phyloP scores from a whole-genome alignment of 2,329 filamentous ascomycete genomes.

The Fusarium metavorans region DNA sequence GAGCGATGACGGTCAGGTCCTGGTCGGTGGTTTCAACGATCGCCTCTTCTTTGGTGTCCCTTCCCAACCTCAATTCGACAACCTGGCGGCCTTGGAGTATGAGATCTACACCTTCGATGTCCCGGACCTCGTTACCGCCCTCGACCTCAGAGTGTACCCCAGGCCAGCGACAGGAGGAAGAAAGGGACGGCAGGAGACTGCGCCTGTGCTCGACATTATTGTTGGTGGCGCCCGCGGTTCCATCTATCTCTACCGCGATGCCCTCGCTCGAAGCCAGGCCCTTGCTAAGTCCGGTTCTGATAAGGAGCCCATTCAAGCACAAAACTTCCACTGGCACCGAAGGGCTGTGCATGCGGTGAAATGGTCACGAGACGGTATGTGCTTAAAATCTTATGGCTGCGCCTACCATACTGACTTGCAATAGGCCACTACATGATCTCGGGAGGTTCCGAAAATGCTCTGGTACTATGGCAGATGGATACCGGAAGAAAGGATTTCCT shows the following conservation, averaged over 20 bases:
- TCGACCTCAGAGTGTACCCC: constrained; percentile 68
- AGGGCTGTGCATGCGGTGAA: constrained; percentile 85
- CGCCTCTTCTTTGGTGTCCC: constrained; percentile 52
- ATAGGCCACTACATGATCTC: constrained; percentile 93
- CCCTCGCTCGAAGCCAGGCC: constrained; percentile 69
- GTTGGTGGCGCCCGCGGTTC: constrained; percentile 82
- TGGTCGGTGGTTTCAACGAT: constrained; percentile 59
- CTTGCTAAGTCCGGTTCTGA: constrained; percentile 53
- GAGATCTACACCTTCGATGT: constrained; percentile 70
- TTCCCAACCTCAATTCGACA: constrained; percentile 35
- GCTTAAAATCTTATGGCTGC: neutral
- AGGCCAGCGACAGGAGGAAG: constrained; percentile 36
- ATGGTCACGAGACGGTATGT: constrained; percentile 89
- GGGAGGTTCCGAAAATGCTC: constrained; percentile 87
- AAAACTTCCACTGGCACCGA: constrained; percentile 91
- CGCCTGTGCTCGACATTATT: constrained; percentile 74
- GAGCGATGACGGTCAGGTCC: constrained; percentile 66
- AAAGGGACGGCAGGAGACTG: constrained; percentile 42
- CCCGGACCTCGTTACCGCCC: constrained; percentile 73
- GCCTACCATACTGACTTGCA: constrained; percentile 45
- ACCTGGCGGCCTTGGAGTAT: constrained; percentile 54
- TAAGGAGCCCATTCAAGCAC: constrained; percentile 65
- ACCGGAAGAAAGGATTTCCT: constrained; percentile 85
- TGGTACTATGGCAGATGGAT: constrained; percentile 94
- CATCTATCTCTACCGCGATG: constrained; percentile 85